Conservation (phyloP, 371 early-diverging fungal genomes). For the Dichotomocladium elegans region DNA sequence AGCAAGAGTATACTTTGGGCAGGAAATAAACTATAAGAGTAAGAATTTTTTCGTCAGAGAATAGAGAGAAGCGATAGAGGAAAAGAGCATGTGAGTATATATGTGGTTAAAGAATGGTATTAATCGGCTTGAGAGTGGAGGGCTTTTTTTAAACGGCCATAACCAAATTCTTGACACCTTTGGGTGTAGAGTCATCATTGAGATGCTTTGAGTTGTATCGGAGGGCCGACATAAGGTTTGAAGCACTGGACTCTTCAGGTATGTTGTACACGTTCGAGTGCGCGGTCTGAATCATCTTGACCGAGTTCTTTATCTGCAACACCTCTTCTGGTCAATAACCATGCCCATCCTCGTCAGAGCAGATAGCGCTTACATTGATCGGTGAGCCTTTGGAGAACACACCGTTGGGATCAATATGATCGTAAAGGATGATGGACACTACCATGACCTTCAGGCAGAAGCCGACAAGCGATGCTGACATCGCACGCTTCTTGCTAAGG, state of each 20-base stretch:
- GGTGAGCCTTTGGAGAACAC: conserved; percentile 72
- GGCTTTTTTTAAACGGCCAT: conserved; percentile 37
- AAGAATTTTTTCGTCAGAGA: too few species aligned
- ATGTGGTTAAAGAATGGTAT: too few species aligned
- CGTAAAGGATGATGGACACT: conserved; percentile 84
- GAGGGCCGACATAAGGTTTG: conserved; percentile 71
- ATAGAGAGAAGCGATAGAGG: too few species aligned
- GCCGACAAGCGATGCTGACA: conserved; percentile 5
- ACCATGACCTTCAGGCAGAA: conserved; percentile 86
- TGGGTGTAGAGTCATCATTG: conserved; percentile 79
- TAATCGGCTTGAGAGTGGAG: too few species aligned
- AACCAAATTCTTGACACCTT: conserved; percentile 64
- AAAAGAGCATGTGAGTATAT: too few species aligned
- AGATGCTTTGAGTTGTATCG: conserved; percentile 80
- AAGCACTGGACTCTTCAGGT: conserved; percentile 44
- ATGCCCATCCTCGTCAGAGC: too few species aligned
- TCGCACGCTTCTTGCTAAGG: conserved; percentile 51
- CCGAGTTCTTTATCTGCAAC: conserved; percentile 60
- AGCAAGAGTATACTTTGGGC: neutral
- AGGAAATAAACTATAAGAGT: too few species aligned
- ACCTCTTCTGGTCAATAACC: neutral
- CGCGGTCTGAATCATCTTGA: conserved; percentile 69
- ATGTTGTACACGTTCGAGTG: conserved; percentile 14
- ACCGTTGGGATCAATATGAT: conserved; percentile 83
- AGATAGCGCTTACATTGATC: conserved; percentile 84